Percentiles rank a stretch among this genome's conserved stretches.
These are phyloP conservation scores for Suhomyces taliae DNA, from an alignment of 1,139 yeast species.

Conservation along the genomic window DNA sequence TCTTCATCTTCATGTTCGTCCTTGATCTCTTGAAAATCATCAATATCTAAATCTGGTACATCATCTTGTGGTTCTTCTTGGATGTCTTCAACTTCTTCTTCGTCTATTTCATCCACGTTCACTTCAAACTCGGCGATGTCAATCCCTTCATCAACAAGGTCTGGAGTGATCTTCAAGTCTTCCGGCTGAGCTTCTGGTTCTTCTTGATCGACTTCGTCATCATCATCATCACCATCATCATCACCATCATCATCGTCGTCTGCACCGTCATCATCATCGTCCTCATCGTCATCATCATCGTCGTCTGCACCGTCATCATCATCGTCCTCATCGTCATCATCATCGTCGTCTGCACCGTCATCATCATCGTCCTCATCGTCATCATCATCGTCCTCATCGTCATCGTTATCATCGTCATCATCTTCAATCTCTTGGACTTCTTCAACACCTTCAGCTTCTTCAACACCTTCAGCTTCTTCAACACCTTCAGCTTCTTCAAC, in stretches of 20 bases:
- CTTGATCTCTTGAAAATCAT: neutral
- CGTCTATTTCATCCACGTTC: neutral
- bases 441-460: neutral
- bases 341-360: no score
- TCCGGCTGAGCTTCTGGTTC: neutral
- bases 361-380: no score
- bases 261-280: no score
- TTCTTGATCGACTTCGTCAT: neutral
- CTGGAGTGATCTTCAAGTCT: no score
- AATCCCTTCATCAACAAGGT: no score
- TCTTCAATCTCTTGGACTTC: no score
- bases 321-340: no score
- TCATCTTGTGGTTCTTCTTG: neutral
- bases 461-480: neutral
- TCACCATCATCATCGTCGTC: slow-evolving; percentile 10
- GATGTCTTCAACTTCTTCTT: neutral
- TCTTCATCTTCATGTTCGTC: slow-evolving; percentile 1
- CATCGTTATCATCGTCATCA: no score
- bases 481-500: neutral
- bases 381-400: no score
- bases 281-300: no score
- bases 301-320: no score
- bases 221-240: neutral
- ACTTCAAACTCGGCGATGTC: neutral
- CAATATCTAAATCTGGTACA: neutral